Evolutionary conservation across 495 filamentous ascomycete species (phyloP).

Genomic region (Neurospora pannonica): DNA sequence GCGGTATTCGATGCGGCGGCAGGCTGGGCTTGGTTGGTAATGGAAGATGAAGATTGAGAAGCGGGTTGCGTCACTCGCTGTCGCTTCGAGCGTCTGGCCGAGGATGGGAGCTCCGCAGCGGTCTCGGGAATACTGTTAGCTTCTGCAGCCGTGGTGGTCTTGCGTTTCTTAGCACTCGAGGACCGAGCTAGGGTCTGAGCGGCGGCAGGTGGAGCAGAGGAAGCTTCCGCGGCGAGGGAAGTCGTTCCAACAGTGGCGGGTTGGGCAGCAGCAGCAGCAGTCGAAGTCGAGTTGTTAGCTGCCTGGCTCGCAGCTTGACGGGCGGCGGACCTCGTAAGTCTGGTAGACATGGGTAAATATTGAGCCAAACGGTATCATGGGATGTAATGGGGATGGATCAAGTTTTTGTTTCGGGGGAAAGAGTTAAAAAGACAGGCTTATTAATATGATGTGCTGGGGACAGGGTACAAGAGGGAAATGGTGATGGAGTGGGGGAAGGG

Average conservation of each 20-base stretch:
- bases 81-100: conserved; percentile 46
- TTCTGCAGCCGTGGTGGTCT: conserved; percentile 14
- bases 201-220: conserved; percentile 33
- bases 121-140: conserved; percentile 19
- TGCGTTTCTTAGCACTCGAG: conserved; percentile 32
- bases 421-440: background rate
- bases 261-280: conserved; percentile 28
- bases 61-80: conserved; percentile 30
- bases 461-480: background rate
- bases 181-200: conserved; percentile 23
- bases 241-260: conserved; percentile 14
- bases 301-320: conserved; percentile 56
- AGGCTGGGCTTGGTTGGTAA: conserved; percentile 6
- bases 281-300: conserved; percentile 38
- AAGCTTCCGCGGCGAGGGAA: conserved; percentile 8
- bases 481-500: background rate
- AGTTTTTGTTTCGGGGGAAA: background rate
- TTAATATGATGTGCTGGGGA: background rate
- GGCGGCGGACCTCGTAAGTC: conserved; percentile 71
- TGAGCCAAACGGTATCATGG: conserved; percentile 14
- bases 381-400: background rate
- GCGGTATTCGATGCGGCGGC: conserved; percentile 15
- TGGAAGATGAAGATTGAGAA: background rate
- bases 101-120: conserved; percentile 19
- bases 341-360: conserved; percentile 68